phyloP scores from a whole-genome alignment of 352 stramenopile species.

The Globisporangium orthogonon region DNA sequence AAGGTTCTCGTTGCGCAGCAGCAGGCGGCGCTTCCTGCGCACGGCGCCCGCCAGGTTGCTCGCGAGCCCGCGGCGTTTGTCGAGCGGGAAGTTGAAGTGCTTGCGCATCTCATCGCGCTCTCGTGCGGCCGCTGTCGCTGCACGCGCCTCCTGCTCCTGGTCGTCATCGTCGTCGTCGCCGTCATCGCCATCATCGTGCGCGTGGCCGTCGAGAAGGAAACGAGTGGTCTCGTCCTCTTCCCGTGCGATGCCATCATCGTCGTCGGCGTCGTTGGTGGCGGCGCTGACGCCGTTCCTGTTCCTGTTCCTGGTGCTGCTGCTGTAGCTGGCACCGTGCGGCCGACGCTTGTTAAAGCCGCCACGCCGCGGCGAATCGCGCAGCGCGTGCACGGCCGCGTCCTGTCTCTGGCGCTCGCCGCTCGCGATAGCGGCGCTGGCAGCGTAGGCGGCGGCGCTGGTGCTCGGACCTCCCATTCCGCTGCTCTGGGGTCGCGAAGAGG shows the following conservation, averaged over 20 bases:
- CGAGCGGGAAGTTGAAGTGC: conserved; percentile 42
- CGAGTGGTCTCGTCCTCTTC: background rate
- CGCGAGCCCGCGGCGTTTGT: conserved; percentile 26
- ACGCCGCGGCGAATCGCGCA: conserved; percentile 18
- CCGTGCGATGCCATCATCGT: background rate
- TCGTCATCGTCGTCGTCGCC: conserved; percentile 22
- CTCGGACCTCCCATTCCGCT: conserved; percentile 6
- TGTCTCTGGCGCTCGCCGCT: conserved; percentile 4
- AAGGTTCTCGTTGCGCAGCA: conserved; percentile 65
- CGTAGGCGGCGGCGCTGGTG: conserved; percentile 2
- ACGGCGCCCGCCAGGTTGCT: conserved; percentile 39
- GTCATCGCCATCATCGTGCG: conserved; percentile 14
- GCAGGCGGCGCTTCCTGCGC: conserved; percentile 52
- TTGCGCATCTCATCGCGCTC: conserved; percentile 38
- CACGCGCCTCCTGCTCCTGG: conserved; percentile 27
- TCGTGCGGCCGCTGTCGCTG: conserved; percentile 15
- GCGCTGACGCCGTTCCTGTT: too few relatives aligned
- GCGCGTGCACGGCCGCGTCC: conserved; percentile 13
- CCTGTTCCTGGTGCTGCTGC: too few relatives aligned
- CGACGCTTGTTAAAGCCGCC: background rate
- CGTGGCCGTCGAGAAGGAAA: conserved; percentile 10
- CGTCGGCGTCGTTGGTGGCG: background rate
- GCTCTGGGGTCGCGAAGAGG: background rate
- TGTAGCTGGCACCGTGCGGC: background rate
- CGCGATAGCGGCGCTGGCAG: background rate